Base-by-base conservation (phyloP, 2,329 filamentous ascomycete genomes). In the Botrytis deweyae region DNA sequence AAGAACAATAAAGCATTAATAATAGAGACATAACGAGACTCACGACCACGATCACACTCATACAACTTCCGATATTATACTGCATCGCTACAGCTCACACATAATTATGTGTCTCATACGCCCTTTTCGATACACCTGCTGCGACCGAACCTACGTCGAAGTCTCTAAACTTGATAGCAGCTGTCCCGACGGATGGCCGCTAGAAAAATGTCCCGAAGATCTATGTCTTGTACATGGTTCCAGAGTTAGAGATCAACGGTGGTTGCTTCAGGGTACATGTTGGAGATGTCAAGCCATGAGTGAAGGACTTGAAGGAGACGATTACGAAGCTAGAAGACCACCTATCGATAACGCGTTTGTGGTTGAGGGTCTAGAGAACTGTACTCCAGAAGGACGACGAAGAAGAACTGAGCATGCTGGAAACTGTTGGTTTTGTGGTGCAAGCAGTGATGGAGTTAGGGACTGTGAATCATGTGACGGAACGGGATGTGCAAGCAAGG, bases 81-180 rank as follows among this genome's bases (percentile, higher is more conserved):
- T 22, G 33, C 20, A 58, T 58, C 49, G 18, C 36, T 68, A 33
- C 18, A n/a, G 7, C 42, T 40, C 59, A 42, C 46, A 58, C 38
- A 58, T n/a, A 55, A 22, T n/a, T 33, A 80, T 80, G 79, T 80
- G 79, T 70, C 72, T 76, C 64, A 52, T 80, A 38, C 70, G 63
- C 14, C 76, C 78, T 22, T 77, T 78, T 63, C 78, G 71, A n/a
- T 69, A 75, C 25, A 69, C 75, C 22, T 80, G 79, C 75, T 80
- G 79, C 73, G 64, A 74, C 20, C 74, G 75, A 62, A 73, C 74
- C 20, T 80, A 80, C 61, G 76, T 80, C 44, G 59, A 74, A n/a
- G 69, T 79, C 44, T 61, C 67, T 1, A 75, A 72, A 67, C 36
- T 78, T 22, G 74, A 76, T 1, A 77, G 74, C 44, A 29, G 25